Evolutionary conservation across 371 early-diverging fungal genomes (phyloP), one percentile per base, ranked within the genome.

Genomic region (Mortierella polycephala): DNA sequence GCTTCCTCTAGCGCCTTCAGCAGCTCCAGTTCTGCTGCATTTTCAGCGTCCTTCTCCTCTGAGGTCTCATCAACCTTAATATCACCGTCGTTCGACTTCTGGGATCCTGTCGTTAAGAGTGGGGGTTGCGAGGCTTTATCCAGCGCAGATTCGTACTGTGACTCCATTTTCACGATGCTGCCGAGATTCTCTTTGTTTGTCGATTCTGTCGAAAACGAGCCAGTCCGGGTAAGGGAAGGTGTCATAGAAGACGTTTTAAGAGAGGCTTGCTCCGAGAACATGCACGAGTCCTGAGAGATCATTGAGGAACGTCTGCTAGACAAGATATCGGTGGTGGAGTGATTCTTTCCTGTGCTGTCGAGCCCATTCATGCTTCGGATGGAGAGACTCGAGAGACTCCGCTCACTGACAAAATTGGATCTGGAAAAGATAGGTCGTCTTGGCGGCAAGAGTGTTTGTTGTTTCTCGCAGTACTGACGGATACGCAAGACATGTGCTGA

Each of bases 391-490:
- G 79, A 77, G 5, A 62, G 8, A 21, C 72, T 77, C 51, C 69
- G 63, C 42, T 77, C 79, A 13, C 72, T 56, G 14, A 60, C 62
- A 62, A 68, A 68, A 9, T 54, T 49, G 0, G 72, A 77, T n/a
- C 72, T 55, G 2, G 79, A 77, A 53, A 77, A 77, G 51, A 77
- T 72, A 9, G 79, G 65, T 53, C 79, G 64, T 51, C 79, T 62
- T n/a, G 79, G 42, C n/a, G 79, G 79, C 59, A 77, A 55, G 20
- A 77, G 71, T 11, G 66, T 57, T n/a, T 77, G 79, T n/a, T 77
- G 79, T 56, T 68, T 77, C 47, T 77, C 79, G 44, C 79, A 77
- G 54, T 77, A 77, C 54, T 77, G 79, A 6, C 79, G 72, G 30
- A 77, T 77, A 41, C 72, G 62, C 5, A 71, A 70, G 16, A 71